Evolutionary conservation across 129 eudicot genomes (phyloP).

Genomic region (Gnaphalium uliginosum): DNA sequence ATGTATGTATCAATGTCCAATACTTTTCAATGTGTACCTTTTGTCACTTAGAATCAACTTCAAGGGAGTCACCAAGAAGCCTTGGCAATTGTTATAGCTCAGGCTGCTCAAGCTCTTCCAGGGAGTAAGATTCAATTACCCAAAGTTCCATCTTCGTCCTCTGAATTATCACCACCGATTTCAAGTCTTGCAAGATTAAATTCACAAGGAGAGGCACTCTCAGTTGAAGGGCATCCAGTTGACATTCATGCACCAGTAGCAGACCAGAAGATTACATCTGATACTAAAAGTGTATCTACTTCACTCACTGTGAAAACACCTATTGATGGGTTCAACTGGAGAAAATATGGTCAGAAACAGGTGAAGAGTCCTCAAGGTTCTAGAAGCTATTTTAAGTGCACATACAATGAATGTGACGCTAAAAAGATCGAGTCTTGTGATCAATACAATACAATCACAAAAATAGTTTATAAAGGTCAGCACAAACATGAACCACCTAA

Average conservation of each 20-base stretch:
- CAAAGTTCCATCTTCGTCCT: constrained; percentile 33
- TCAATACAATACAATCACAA: constrained; percentile 43
- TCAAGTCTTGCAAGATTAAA: constrained; percentile 40
- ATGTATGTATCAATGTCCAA: constrained; percentile 7
- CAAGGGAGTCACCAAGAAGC: constrained; percentile 56
- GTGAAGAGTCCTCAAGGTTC: constrained; percentile 88
- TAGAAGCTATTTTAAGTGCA: constrained; percentile 88
- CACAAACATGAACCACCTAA: constrained; percentile 93
- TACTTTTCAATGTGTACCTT: constrained; percentile 17
- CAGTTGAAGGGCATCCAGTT: constrained; percentile 25
- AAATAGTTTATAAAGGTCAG: constrained; percentile 66
- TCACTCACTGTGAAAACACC: constrained; percentile 46
- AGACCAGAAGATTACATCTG: constrained; percentile 34
- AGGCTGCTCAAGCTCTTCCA: constrained; percentile 43
- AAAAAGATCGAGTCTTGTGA: constrained; percentile 84
- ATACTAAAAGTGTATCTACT: constrained; percentile 31
- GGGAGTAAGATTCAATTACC: constrained; percentile 32
- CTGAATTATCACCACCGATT: constrained; percentile 38
- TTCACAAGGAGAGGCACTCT: constrained; percentile 32
- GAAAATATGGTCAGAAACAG: constrained; percentile 95
- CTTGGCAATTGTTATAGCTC: constrained; percentile 45
- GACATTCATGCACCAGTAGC: constrained; percentile 20
- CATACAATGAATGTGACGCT: constrained; percentile 64
- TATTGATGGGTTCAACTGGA: constrained; percentile 84
- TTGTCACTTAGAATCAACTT: constrained; percentile 48